These are phyloP conservation scores for Cladorrhinum samala DNA, from an alignment of 495 filamentous ascomycete genomes.

Conservation along the genomic window DNA sequence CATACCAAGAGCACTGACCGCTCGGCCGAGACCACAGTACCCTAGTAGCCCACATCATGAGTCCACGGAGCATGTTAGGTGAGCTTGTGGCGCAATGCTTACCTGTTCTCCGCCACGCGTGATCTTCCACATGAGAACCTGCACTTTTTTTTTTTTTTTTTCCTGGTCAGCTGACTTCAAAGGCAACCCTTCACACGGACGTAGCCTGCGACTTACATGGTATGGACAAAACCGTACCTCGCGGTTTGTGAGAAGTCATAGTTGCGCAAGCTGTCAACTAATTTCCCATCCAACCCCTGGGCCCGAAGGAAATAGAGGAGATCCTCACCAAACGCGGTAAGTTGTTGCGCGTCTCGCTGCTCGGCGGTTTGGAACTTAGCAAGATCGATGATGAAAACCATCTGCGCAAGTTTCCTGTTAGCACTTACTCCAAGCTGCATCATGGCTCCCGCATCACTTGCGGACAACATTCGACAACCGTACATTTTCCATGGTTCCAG, in stretches of 20 bases:
- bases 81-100: too few relatives aligned
- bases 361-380: constrained; percentile 46
- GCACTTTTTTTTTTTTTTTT: too few relatives aligned
- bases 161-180: too few relatives aligned
- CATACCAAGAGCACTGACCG: constrained; percentile 53
- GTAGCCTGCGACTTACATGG: constrained; percentile 61
- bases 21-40: constrained; percentile 60
- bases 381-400: constrained; percentile 79
- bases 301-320: constrained; percentile 65
- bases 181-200: too few relatives aligned
- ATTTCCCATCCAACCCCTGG: constrained; percentile 54
- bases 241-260: constrained; percentile 72
- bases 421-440: not conserved
- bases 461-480: too few relatives aligned
- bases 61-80: too few relatives aligned
- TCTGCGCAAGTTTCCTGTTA: constrained; percentile 32
- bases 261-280: constrained; percentile 52
- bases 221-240: constrained; percentile 72
- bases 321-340: constrained; percentile 62
- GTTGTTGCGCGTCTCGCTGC: constrained; percentile 22
- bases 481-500: constrained; percentile 75
- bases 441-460: too few relatives aligned
- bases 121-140: constrained; percentile 44
- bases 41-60: too few relatives aligned
- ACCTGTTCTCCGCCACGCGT: constrained; percentile 58